Conservation (phyloP, 176 grass and related monocot species). For the Tuctoria greenei region DNA sequence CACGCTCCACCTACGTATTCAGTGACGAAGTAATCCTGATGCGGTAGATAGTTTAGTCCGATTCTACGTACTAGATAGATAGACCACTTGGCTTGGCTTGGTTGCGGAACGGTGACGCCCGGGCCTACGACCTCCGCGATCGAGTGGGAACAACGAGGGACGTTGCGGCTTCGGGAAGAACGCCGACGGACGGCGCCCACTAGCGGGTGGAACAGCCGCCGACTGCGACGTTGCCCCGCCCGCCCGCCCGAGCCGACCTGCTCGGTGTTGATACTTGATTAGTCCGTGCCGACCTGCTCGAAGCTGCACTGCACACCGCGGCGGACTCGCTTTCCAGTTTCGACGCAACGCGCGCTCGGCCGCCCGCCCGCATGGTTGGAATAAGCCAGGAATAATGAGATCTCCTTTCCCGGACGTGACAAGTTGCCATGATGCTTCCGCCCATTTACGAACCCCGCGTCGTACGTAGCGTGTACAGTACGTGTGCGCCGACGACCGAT, state of each 20-base stretch:
- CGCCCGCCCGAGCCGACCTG: constrained; percentile 42
- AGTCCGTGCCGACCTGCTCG: constrained; percentile 37
- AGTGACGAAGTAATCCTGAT: constrained; percentile 2
- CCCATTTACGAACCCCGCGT: background rate
- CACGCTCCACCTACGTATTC: background rate
- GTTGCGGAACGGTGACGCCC: constrained; percentile 2
- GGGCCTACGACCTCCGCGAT: background rate
- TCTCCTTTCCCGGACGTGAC: background rate
- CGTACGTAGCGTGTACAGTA: background rate
- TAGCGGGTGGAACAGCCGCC: constrained; percentile 37
- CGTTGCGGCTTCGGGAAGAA: constrained; percentile 46
- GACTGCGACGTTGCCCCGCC: constrained; percentile 40
- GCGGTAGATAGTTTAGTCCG: background rate
- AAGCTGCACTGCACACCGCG: background rate
- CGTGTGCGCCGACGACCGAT: background rate
- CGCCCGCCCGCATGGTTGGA: constrained; percentile 15
- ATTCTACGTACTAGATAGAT: background rate
- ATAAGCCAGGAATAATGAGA: background rate
- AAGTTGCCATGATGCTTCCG: constrained; percentile 31
- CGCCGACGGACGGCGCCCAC: constrained; percentile 50
- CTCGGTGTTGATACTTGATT: constrained; percentile 29
- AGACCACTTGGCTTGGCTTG: background rate
- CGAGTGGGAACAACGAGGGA: constrained; percentile 39
- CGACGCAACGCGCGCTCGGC: background rate
- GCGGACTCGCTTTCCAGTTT: constrained; percentile 37